These are phyloP conservation scores for Dichotomopilus funicola DNA, from an alignment of 2,329 filamentous ascomycete species.

Conservation along the genomic window DNA sequence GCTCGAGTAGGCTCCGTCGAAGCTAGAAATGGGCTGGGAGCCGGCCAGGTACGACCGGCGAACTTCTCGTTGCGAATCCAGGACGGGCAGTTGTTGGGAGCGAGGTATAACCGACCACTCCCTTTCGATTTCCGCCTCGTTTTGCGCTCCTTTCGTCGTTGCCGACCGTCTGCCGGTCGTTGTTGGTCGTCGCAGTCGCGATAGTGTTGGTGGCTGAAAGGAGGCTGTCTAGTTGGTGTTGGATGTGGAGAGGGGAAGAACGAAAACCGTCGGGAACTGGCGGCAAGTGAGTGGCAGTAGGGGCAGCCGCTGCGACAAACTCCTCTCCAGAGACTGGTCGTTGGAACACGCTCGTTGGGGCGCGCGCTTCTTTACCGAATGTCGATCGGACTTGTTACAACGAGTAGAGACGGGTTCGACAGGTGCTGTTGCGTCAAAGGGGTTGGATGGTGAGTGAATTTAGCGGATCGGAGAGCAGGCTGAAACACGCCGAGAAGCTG, in stretches of 20 bases:
- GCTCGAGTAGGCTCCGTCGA: constrained; percentile 28
- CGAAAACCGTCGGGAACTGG: no score
- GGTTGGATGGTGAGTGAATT: constrained; percentile 13
- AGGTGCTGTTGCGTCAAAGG: constrained; percentile 4
- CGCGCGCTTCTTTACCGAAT: constrained; percentile 4
- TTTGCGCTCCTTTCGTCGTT: no score
- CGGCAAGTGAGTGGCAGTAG: no score
- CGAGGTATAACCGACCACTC: no score
- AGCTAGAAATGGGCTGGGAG: constrained; percentile 26
- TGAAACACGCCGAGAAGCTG: constrained; percentile 27
- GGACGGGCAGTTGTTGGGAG: constrained; percentile 31
- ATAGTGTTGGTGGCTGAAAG: no score
- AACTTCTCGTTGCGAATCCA: constrained; percentile 41
- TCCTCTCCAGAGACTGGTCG: no score
- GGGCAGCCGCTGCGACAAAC: no score
- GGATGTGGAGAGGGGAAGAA: no score
- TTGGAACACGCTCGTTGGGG: background rate
- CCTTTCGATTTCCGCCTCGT: no score
- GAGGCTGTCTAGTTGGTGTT: no score
- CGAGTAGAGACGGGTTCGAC: background rate
- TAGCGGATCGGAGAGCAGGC: constrained; percentile 18
- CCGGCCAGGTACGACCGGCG: constrained; percentile 40
- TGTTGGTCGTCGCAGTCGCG: no score
- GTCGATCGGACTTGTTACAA: constrained; percentile 8
- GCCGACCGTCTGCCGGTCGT: background rate